A percentile compares a stretch with the other conserved stretches of the same genome.
Evolutionary conservation across 306 rosid species (phyloP).

Genomic region (Glycyrrhiza uralensis): DNA sequence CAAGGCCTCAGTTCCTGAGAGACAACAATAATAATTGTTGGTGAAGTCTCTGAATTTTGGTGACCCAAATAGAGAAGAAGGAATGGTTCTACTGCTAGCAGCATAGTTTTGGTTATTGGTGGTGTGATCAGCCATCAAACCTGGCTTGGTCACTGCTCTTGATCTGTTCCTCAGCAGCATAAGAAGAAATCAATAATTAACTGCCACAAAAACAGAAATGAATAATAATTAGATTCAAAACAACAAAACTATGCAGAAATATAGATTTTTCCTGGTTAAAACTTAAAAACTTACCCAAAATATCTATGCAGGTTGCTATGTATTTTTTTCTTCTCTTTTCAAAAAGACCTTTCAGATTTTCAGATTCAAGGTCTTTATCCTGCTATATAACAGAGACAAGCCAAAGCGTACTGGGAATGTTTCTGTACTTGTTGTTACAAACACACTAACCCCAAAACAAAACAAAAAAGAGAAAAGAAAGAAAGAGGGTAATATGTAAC

Average conservation of each 20-base stretch:
- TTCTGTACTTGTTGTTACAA: constrained; percentile 16
- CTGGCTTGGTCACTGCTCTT: constrained; percentile 80
- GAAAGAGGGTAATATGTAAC: not conserved
- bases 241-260: not conserved
- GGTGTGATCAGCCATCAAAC: constrained; percentile 76
- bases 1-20: constrained; percentile 45
- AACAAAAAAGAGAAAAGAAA: not conserved
- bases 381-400: not conserved
- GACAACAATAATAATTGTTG: constrained; percentile 40
- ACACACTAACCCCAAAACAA: not conserved
- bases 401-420: constrained; percentile 2
- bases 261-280: not conserved
- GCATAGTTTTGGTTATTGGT: constrained; percentile 42
- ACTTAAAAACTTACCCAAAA: constrained; percentile 30
- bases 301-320: not conserved
- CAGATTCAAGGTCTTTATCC: not conserved
- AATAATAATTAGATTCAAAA: constrained; percentile 1
- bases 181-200: constrained; percentile 7
- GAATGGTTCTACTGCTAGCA: constrained; percentile 34
- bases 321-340: too few relatives aligned
- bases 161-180: constrained; percentile 77
- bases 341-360: not conserved
- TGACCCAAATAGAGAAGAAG: constrained; percentile 62
- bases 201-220: constrained; percentile 5
- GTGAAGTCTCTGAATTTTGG: constrained; percentile 66